A percentile compares a stretch with the other conserved stretches of the same genome.
Conservation (phyloP, 2,329 filamentous ascomycete genomes). For the Ambrosiella beaveri region DNA sequence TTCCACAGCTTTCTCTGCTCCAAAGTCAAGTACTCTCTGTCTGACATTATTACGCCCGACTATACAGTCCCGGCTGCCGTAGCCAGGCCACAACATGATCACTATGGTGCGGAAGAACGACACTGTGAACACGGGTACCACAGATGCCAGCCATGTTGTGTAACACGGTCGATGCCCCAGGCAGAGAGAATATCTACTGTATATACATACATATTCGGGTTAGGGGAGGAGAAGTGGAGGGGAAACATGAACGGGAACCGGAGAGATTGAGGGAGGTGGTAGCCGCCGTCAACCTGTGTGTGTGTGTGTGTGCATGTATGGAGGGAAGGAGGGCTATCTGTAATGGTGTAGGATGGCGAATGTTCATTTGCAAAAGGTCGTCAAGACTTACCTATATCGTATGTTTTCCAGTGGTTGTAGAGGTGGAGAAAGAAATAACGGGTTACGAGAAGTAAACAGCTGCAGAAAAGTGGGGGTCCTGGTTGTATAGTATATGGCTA, state of each 20-base stretch:
- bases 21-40: too few relatives aligned
- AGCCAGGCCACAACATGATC: too few relatives aligned
- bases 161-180: background rate
- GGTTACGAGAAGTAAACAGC: too few relatives aligned
- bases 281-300: background rate
- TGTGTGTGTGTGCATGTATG: background rate
- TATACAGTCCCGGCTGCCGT: too few relatives aligned
- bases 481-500: too few relatives aligned
- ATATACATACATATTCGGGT: background rate
- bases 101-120: background rate
- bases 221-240: background rate
- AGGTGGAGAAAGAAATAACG: too few relatives aligned
- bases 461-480: too few relatives aligned
- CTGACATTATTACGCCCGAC: too few relatives aligned
- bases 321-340: background rate
- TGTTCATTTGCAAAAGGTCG: background rate
- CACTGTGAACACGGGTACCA: background rate
- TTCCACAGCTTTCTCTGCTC: too few relatives aligned
- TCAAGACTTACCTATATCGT: too few relatives aligned
- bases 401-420: too few relatives aligned
- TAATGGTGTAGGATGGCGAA: background rate
- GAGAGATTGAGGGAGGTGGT: background rate
- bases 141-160: background rate
- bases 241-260: background rate
- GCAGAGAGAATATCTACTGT: background rate